Base-by-base conservation (phyloP, 2,329 filamentous ascomycete genomes). In the Albophoma yamanashiensis region DNA sequence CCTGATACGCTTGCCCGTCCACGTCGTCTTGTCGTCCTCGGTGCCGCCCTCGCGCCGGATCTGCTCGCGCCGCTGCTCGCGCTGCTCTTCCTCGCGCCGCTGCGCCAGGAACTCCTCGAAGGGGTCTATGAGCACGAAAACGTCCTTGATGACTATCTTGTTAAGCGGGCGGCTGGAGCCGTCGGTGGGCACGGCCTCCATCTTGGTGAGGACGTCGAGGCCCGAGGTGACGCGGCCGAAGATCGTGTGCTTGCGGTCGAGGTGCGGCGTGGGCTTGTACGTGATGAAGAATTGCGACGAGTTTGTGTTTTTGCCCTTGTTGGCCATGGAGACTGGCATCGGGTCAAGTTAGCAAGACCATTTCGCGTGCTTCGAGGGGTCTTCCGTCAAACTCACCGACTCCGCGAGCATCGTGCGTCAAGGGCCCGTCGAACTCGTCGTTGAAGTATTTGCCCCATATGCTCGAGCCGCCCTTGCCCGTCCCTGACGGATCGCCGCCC, bases 221-320 rank as follows among this genome's bases (percentile, higher is more conserved):
- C 89, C 93, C 36, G 89, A 90, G 1, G 95, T 88, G 0, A 97
- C 85, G 43, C 86, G 85, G 2, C 88, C 94, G 68, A 99, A 99
- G 47, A 99, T 89, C n/a, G 94, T 97, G 74, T 99, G 94, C 70
- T 99, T 99, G 62, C 88, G 83, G 73, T 99, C 91, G 0, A 99
- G 82, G 75, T 99, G 94, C 64, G 89, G 87, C 0, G 88, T 85
- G 1, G 89, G 80, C 57, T 91, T 87, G 73, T 99, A 99, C 0
- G 89, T 90, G 70, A 99, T 89, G 79, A 97, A 99, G 71, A 87
- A 99, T 74, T 99, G 94, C 66, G 86, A 91, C 11, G 90, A 94
- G 75, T 99, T 99, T 27, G 93, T 97, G 70, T 97, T 93, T 70
- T 97, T 97, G 61, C 94, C 94, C 72, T 99, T 99, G 75, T 99